Evolutionary conservation across 176 grass and related monocot species (phyloP), one percentile per base, ranked within the genome.

Genomic region (Aegilops speltoides): DNA sequence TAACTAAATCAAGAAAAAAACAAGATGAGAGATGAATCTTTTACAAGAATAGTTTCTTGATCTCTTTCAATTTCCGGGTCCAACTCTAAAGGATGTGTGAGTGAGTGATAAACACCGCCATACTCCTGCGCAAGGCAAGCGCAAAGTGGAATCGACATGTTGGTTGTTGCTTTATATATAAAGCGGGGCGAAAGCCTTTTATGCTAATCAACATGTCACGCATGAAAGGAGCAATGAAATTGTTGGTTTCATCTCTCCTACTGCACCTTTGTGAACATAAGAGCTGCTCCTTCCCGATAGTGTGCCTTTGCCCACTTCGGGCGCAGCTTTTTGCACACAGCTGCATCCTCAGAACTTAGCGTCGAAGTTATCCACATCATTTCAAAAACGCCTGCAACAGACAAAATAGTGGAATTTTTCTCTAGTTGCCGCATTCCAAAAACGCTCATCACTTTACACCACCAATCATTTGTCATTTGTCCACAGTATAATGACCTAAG

Each of bases 41-140:
- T 20, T 77, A 90, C 88, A 86, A 82, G 68, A 77, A 80, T 34
- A 84, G 56, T 52, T 82, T 82, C 60, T 85, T 60, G n/a, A 88
- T 85, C 68, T 91, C 82, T 36, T 34, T 70, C 72, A 37, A 61
- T 81, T 79, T 72, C 76, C 23, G 62, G 84, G 45, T 87, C 84
- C 68, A 87, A 14, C 28, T 52, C 77, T 66, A 90, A 48, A 33
- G 69, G 79, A 43, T 4, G 0, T 1, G 40, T 29, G 36, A 90
- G 52, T 6, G 80, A 2, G 24, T 13, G 12, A 32, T 65, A 60
- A 77, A 63, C 79, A 28, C 7, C 57, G 25, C 23, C 56, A 60
- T 87, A 91, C 1, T 91, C 74, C 80, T 84, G 31, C 31, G 16
- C 11, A 68, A 88, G 15, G 12, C 13, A 46, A 66, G 10, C 17